Base-by-base conservation (phyloP, 164 flowering plant genomes). In the Vitis rupestris region DNA sequence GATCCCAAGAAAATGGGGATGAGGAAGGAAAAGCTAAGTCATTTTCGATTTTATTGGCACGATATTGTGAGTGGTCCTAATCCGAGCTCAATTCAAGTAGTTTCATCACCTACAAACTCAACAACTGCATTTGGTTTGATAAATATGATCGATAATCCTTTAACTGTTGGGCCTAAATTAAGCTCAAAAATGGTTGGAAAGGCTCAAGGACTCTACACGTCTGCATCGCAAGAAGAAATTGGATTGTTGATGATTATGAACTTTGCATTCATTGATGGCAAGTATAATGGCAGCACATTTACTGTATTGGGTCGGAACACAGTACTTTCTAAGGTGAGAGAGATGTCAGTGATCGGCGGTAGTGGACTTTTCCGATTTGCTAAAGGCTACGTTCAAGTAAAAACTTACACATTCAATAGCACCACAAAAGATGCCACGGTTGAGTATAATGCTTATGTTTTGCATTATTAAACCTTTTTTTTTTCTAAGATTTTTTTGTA, bases 291-390 rank as follows among this genome's bases (percentile, higher is more conserved):
- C 0, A 88, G 92, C 71, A 76, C 82, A 1, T 67, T 88, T 3
- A 74, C 82, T 0, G 67, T 88, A 9, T 17, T 84, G 9, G 92
- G 92, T 14, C 61, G 85, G 66, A 84, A 88, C 61, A 10, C 80
- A 0, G 81, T 83, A 49, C 59, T 81, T 11, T 16, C 74, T 4
- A 52, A 66, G 29, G 79, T 78, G 30, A 71, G 92, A 16, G 92
- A 88, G 70, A 79, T 88, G 86, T 77, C 90, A 11, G 83, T 84
- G 61, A 61, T 86, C 27, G 92, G 88, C 47, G 92, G 92, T 0
- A 81, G 83, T 29, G 90, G 92, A 48, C 77, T 80, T 19, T 84
- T 78, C 70, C 48, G 80, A 61, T 78, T 75, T 23, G 83, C 80
- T 3, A 63, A 79, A 17, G 84, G 84, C 1, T 78, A 75, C 54